phyloP scores from a whole-genome alignment of 78 protist genomes.

The Dictyostelium purpureum region DNA sequence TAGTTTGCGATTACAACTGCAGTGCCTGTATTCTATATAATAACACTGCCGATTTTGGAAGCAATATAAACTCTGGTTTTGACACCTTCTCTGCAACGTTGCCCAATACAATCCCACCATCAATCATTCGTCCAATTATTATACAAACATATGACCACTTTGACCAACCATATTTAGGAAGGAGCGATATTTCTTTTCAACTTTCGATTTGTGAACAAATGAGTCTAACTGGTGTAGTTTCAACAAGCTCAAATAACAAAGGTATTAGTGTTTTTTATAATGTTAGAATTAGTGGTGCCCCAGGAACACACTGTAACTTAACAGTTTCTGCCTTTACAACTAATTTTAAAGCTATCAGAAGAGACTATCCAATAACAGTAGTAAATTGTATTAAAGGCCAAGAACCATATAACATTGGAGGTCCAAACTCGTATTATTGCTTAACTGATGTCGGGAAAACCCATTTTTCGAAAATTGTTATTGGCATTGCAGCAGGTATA shows the following conservation, averaged over 20 bases:
- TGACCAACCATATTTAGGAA: not conserved
- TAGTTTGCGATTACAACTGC: not conserved
- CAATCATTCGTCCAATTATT: not conserved
- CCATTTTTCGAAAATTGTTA: not conserved
- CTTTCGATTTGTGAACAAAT: not conserved
- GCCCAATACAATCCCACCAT: not conserved
- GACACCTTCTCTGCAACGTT: not conserved
- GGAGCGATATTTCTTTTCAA: not conserved
- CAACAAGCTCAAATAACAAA: not conserved
- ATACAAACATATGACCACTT: not conserved
- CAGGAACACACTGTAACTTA: not conserved
- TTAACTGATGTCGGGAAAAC: not conserved
- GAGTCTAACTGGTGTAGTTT: not conserved
- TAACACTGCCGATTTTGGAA: constrained; percentile 4
- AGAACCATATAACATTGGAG: not conserved
- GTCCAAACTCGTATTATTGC: constrained; percentile 3
- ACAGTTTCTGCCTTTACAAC: not conserved
- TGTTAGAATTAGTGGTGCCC: constrained; percentile 18
- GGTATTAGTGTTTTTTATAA: not conserved
- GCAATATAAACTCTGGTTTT: not conserved
- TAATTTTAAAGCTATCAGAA: not conserved
- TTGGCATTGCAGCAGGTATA: not conserved
- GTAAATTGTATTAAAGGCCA: not conserved
- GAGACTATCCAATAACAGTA: not conserved
- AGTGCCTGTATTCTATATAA: not conserved